Percentiles rank a stretch among this genome's conserved stretches.
phyloP scores from a whole-genome alignment of 129 eudicot species.

The Deinandra increscens region DNA sequence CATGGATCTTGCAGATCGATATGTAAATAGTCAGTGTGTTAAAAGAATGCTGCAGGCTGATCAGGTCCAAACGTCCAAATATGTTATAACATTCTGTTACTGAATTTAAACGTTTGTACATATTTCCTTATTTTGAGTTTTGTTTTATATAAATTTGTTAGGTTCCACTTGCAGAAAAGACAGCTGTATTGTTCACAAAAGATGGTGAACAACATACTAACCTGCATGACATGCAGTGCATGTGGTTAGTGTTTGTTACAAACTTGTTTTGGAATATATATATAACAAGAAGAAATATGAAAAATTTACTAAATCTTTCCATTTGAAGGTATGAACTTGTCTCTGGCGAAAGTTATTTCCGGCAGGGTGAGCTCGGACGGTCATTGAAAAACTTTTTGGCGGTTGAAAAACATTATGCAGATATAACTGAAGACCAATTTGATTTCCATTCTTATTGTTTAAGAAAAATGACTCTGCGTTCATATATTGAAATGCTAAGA shows the following conservation, averaged over 20 bases:
- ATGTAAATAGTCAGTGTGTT: conserved; percentile 87
- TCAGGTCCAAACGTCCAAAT: conserved; percentile 44
- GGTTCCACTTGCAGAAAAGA: conserved; percentile 94
- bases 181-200: conserved; percentile 96
- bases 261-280: neutral
- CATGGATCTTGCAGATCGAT: conserved; percentile 99
- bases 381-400: conserved; percentile 87
- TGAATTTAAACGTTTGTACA: neutral
- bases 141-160: conserved; percentile 24
- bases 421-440: conserved; percentile 93
- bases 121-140: neutral
- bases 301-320: neutral
- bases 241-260: conserved; percentile 68
- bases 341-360: conserved; percentile 93
- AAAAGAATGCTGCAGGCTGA: conserved; percentile 99
- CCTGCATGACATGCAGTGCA: conserved; percentile 99
- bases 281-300: neutral
- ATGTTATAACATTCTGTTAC: neutral
- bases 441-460: conserved; percentile 97
- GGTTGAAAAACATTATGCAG: conserved; percentile 97
- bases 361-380: conserved; percentile 96
- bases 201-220: conserved; percentile 97
- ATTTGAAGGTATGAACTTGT: conserved; percentile 91
- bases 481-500: conserved; percentile 89
- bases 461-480: conserved; percentile 96